Conservation (phyloP, 2,329 filamentous ascomycete species). For the Chaetomium sp. region DNA sequence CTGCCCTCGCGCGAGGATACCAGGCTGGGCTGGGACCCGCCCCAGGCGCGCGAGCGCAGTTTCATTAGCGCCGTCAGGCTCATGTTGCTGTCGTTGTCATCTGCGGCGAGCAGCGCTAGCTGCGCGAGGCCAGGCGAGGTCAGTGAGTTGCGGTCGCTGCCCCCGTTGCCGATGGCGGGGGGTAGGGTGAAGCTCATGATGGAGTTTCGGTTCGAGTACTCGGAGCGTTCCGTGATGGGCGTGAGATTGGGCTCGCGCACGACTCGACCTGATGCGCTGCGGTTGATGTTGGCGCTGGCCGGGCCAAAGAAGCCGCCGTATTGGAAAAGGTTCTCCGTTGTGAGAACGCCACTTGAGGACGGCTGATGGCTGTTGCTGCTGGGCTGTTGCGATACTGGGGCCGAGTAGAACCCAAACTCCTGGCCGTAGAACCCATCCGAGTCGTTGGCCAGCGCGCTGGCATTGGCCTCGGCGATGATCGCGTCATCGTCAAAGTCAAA, state of each 20-base stretch:
- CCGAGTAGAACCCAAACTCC: slow-evolving; percentile 93
- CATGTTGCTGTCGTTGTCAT: slow-evolving; percentile 46
- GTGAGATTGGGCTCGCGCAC: slow-evolving; percentile 85
- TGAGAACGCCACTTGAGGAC: slow-evolving; percentile 22
- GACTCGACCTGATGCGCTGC: slow-evolving; percentile 66
- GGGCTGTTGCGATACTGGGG: slow-evolving; percentile 36
- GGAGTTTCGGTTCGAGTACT: slow-evolving; percentile 92
- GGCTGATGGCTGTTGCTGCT: slow-evolving; percentile 39
- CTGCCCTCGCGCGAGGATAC: slow-evolving; percentile 47
- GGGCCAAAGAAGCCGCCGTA: slow-evolving; percentile 88
- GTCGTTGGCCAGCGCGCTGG: slow-evolving; percentile 85
- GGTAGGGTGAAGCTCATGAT: slow-evolving; percentile 67
- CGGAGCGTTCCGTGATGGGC: slow-evolving; percentile 90
- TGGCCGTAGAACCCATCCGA: slow-evolving; percentile 91
- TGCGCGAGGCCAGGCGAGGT: slow-evolving; percentile 72
- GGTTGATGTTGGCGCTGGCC: slow-evolving; percentile 51
- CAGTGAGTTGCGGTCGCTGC: slow-evolving; percentile 32
- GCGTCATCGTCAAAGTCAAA: slow-evolving; percentile 74
- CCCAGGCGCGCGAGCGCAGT: slow-evolving; percentile 70
- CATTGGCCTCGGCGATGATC: slow-evolving; percentile 92
- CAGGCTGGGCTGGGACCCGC: slow-evolving; percentile 70
- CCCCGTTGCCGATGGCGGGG: slow-evolving; percentile 32
- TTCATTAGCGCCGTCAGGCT: slow-evolving; percentile 65
- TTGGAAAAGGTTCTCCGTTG: slow-evolving; percentile 41
- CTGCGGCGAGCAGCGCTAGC: slow-evolving; percentile 60